Base-by-base conservation (phyloP, 768 basidiomycete species). In the Daedalea quercina region DNA sequence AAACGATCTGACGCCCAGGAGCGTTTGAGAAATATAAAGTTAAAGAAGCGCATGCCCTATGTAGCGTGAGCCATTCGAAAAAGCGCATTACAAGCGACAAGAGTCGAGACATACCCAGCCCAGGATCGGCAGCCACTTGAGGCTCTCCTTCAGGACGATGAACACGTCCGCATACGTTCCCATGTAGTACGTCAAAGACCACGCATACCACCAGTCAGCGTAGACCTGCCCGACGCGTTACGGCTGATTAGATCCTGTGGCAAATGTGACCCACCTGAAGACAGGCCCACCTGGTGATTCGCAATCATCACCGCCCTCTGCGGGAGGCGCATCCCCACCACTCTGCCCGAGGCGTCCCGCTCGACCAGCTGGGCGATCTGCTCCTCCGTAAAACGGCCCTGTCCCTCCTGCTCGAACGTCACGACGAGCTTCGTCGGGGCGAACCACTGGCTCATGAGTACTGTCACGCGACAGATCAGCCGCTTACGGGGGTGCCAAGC, bases 41-140 rank as follows among this genome's bases (percentile, higher is more conserved):
- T 76, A 70, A 83, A 96, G 72, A 93, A 85, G 78, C 89, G 92
- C 92, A 96, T 97, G 52, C 80, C 87, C 90, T 91, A 45, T 31
- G 34, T 19, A 23, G n/a, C 44, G 6, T 8, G 17, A 49, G 50
- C 41, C 54, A 8, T 15, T 7, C 37, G 37, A 44, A 33, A 44
- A 13, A 37, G n/a, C n/a, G n/a, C 6, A 20, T 22, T 25, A 23
- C 15, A 11, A 28, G 22, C 24, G 33, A 15, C 25, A 19, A 33
- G 42, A 43, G 9, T 43, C 22, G 35, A 35, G 50, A 25, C 78
- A 51, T 69, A 93, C 93, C 85, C 90, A 92, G 13, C 95, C 95
- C 24, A 94, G 66, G 44, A 99, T 65, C 17, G 95, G 95, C 2
- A 95, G 65, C 76, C 82, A 85, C 61, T 88, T 88, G 54, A 98